Base-by-base conservation (phyloP, 495 filamentous ascomycete genomes). In the Penicillium tannophilum region DNA sequence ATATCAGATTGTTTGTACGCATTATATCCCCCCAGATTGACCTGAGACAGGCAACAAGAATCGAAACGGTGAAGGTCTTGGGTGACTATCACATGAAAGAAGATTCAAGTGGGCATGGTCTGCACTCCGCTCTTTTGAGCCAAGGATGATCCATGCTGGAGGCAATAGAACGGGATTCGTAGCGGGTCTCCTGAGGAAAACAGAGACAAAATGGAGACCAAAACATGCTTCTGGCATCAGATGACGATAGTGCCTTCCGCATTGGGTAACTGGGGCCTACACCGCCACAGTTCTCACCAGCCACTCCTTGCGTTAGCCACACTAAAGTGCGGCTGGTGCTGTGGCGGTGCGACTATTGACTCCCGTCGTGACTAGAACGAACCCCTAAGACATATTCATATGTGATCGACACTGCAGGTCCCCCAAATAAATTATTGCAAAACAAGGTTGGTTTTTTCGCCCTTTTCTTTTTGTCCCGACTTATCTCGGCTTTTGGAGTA, bases 221-320 rank as follows among this genome's bases (percentile, higher is more conserved):
- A 39, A 14, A 19, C 26, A 23, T n/a, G 31, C 20, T 26, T 54
- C 47, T 26, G 50, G 52, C 16, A 17, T 10, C 33, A 47, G 12
- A 30, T 17, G 46, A 49, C 26, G 46, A 49, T 49, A 31, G 46
- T 9, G 42, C 35, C 44, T 62, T 10, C 58, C 61, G 16, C 52
- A 66, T 59, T 14, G 41, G 65, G 65, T 30, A 68, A 55, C 14
- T 2, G 8, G n/a, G 4, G 45, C 44, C 63, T 36, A 54, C 56
- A 69, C 63, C 53, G 66, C 63, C 66, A 66, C 66, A 66, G 28
- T 19, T 8, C n/a, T 54, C 52, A 54, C 51, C 53, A 63, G 66
- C 66, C 66, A 64, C 61, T 68, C 66, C 66, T 66, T 68, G 58
- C 65, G 9, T 59, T 44, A 66, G 66, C 66, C 63, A 68, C 50